Conservation (phyloP, 805 yeast genomes). For the Sugiyamaella valdiviana region DNA sequence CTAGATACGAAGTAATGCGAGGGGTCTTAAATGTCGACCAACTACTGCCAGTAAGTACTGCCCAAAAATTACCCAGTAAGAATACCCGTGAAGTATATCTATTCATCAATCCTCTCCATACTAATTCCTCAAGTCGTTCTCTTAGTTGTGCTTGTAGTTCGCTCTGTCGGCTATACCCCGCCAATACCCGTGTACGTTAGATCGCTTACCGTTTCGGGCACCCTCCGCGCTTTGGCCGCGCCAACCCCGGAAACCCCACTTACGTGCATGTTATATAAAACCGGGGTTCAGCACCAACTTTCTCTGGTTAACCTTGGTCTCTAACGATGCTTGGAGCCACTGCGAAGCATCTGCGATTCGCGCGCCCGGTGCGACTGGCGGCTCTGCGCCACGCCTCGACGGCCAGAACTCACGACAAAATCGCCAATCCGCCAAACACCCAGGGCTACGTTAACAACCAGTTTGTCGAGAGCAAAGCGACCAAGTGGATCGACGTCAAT, state of each 20-base stretch:
- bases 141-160: too few relatives aligned
- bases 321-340: not conserved
- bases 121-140: too few relatives aligned
- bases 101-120: too few relatives aligned
- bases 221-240: not conserved
- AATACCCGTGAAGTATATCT: too few relatives aligned
- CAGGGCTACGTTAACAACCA: conserved; percentile 41
- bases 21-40: too few relatives aligned
- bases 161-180: too few relatives aligned
- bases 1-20: too few relatives aligned
- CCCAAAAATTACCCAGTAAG: too few relatives aligned
- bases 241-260: not conserved
- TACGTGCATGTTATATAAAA: not conserved
- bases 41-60: too few relatives aligned
- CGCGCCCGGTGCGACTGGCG: not conserved
- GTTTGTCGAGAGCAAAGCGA: conserved; percentile 44
- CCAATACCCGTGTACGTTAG: too few relatives aligned
- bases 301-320: not conserved
- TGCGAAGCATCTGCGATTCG: not conserved
- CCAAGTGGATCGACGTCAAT: conserved; percentile 59
- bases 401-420: conserved; percentile 25
- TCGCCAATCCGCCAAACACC: conserved; percentile 31
- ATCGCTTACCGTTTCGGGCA: not conserved
- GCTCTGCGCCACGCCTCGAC: not conserved
- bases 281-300: not conserved